Evolutionary conservation across 2,329 filamentous ascomycete species (phyloP).

Genomic region (Fusarium sp.): DNA sequence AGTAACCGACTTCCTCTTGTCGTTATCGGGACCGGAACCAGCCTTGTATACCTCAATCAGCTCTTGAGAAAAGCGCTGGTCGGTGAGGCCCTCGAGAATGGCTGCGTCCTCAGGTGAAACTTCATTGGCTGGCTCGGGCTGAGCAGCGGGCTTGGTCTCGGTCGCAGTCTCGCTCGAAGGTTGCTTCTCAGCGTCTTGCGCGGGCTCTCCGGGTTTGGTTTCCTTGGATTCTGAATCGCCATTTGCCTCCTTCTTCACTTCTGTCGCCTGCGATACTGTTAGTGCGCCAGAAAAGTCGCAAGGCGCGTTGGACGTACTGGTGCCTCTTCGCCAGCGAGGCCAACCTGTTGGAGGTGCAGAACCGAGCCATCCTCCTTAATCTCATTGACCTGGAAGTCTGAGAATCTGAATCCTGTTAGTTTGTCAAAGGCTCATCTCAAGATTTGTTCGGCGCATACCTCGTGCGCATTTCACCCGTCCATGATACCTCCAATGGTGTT

Average conservation of each 20-base stretch:
- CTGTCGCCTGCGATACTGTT: conserved; percentile 22
- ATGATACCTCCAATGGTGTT: conserved; percentile 52
- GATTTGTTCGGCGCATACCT: conserved; percentile 44
- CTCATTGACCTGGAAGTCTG: conserved; percentile 93
- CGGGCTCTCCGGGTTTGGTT: conserved; percentile 29
- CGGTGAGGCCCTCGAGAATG: conserved; percentile 54
- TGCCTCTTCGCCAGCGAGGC: conserved; percentile 38
- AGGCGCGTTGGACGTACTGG: conserved; percentile 13
- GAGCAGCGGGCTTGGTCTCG: conserved; percentile 28
- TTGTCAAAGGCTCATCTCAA: not conserved
- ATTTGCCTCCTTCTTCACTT: conserved; percentile 31
- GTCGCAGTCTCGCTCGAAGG: conserved; percentile 31
- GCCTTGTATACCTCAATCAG: conserved; percentile 56
- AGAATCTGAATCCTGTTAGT: conserved; percentile 68
- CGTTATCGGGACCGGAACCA: conserved; percentile 46
- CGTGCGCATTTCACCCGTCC: conserved; percentile 56
- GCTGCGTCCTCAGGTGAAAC: conserved; percentile 50
- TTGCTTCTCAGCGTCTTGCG: conserved; percentile 25
- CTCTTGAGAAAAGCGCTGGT: conserved; percentile 53
- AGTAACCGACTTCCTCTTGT: conserved; percentile 50
- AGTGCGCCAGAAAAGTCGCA: conserved; percentile 7
- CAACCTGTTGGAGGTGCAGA: conserved; percentile 72
- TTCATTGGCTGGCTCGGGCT: conserved; percentile 41
- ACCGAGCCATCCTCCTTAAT: conserved; percentile 81
- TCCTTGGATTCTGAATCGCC: conserved; percentile 16